A percentile compares a stretch with the other conserved stretches of the same genome.
Evolutionary conservation across 2,329 filamentous ascomycete genomes (phyloP).

Genomic region (Plenodomus tracheiphilus): DNA sequence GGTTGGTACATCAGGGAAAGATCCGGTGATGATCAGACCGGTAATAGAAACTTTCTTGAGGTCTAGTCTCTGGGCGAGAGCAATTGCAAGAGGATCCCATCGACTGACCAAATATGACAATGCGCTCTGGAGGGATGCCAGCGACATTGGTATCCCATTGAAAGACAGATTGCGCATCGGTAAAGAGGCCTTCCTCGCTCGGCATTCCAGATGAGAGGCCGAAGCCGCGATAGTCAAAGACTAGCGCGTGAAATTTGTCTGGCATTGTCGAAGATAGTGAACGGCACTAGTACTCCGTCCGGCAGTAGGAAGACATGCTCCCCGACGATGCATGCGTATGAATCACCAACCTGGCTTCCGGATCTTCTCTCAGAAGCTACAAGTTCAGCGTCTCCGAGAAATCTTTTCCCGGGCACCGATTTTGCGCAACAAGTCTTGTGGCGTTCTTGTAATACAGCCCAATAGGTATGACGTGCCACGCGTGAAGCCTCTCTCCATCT

Average conservation of each 20-base stretch:
- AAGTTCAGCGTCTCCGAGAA: slow-evolving; percentile 53
- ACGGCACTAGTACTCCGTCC: slow-evolving; percentile 76
- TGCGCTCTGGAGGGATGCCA: slow-evolving; percentile 67
- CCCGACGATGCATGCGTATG: slow-evolving; percentile 62
- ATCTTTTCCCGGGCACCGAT: slow-evolving; percentile 35
- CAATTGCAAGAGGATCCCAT: slow-evolving; percentile 81
- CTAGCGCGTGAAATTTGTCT: slow-evolving; percentile 64
- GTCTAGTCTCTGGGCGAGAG: slow-evolving; percentile 56
- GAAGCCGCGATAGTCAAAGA: slow-evolving; percentile 87
- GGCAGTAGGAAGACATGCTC: slow-evolving; percentile 76
- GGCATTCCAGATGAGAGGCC: slow-evolving; percentile 77
- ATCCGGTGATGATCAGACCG: slow-evolving; percentile 1
- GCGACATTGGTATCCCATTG: slow-evolving; percentile 70
- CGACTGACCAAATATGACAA: slow-evolving; percentile 81
- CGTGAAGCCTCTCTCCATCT: too few species aligned
- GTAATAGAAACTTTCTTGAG: slow-evolving; percentile 1
- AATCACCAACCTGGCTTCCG: slow-evolving; percentile 56
- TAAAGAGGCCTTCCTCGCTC: slow-evolving; percentile 75
- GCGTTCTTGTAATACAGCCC: too few species aligned
- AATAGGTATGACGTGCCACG: too few species aligned
- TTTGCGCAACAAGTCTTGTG: too few species aligned
- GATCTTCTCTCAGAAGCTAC: slow-evolving; percentile 53
- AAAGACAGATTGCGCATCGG: slow-evolving; percentile 71
- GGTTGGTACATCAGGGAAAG: slow-evolving; percentile 1
- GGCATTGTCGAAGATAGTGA: slow-evolving; percentile 64